Conservation (phyloP, 2,329 filamentous ascomycete species). For the Exophiala spinifera region DNA sequence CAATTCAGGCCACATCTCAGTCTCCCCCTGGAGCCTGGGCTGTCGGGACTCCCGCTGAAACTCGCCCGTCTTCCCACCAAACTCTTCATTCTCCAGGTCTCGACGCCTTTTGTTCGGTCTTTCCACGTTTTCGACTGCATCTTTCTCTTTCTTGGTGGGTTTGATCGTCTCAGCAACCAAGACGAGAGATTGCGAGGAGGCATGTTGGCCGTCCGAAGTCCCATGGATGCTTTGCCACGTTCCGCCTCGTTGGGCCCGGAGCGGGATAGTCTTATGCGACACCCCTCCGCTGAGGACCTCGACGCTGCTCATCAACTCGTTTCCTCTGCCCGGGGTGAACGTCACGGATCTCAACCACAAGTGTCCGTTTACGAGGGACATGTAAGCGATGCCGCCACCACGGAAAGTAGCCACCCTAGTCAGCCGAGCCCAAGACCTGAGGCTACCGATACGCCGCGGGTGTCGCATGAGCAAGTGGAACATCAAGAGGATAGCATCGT, state of each 20-base stretch:
- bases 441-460: background rate
- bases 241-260: conserved; percentile 21
- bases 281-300: conserved; percentile 47
- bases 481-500: conserved; percentile 20
- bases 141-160: conserved; percentile 8
- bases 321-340: conserved; percentile 45
- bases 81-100: background rate
- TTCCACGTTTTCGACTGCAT: background rate
- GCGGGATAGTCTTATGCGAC: conserved; percentile 35
- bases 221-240: conserved; percentile 27
- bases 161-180: conserved; percentile 4
- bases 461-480: conserved; percentile 9
- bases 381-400: conserved; percentile 7
- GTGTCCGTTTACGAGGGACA: conserved; percentile 10
- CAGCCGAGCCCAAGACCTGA: conserved; percentile 13
- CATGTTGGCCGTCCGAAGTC: conserved; percentile 30
- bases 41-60: background rate
- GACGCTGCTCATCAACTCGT: conserved; percentile 49
- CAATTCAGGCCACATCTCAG: background rate
- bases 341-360: conserved; percentile 22
- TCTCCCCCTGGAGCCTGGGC: background rate
- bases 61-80: background rate
- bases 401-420: conserved; percentile 7
- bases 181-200: conserved; percentile 7
- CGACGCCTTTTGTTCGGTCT: no score